Conservation (phyloP, 345 rosid genomes). For the Gossypium rotundifolium region DNA sequence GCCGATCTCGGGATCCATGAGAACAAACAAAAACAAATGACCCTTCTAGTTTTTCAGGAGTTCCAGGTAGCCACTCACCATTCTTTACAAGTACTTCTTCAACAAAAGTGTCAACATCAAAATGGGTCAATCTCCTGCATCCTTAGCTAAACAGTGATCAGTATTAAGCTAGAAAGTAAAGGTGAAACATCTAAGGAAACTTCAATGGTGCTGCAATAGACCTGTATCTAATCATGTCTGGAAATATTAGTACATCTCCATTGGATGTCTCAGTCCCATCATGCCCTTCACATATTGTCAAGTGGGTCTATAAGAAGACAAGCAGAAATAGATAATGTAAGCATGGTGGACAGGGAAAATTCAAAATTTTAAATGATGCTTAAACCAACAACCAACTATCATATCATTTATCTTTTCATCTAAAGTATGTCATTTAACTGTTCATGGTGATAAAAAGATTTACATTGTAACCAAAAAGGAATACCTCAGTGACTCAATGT, state of each 20-base stretch:
- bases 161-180: constrained; percentile 7
- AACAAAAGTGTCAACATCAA: constrained; percentile 95
- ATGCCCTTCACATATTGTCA: constrained; percentile 96
- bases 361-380: neutral
- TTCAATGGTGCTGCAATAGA: constrained; percentile 18
- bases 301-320: constrained; percentile 51
- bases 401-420: neutral
- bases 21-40: constrained; percentile 85
- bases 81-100: constrained; percentile 97
- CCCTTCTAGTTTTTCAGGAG: constrained; percentile 77
- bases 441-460: neutral
- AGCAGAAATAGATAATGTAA: neutral
- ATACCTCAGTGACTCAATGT: neutral
- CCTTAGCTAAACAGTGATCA: constrained; percentile 15
- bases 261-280: constrained; percentile 97
- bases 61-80: constrained; percentile 89
- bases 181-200: neutral
- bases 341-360: neutral
- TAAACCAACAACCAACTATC: constrained; percentile 1
- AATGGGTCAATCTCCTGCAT: constrained; percentile 98
- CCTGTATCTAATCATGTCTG: constrained; percentile 99
- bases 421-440: neutral
- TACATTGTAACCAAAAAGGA: neutral
- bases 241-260: constrained; percentile 94
- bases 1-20: constrained; percentile 85